Conservation (phyloP, 805 yeast species). For the Barnettozyma salicaria region DNA sequence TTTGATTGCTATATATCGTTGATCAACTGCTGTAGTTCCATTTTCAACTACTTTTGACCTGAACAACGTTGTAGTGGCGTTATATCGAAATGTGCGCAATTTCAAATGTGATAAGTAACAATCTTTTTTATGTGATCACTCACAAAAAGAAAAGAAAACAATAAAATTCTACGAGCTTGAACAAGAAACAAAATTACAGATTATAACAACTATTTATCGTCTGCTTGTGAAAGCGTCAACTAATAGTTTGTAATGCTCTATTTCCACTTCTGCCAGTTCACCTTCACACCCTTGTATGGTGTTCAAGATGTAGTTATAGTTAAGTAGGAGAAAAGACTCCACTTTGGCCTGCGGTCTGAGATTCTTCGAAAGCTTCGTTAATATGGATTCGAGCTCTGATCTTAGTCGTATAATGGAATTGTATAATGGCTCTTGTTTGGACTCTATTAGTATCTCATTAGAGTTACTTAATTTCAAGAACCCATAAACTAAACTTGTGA, state of each 20-base stretch:
- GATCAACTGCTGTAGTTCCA: too few relatives aligned
- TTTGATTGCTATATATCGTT: too few relatives aligned
- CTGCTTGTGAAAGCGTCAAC: slow-evolving; percentile 41
- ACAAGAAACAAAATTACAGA: too few relatives aligned
- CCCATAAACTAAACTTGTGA: slow-evolving; percentile 67
- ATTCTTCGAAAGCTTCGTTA: slow-evolving; percentile 61
- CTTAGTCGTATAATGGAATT: slow-evolving; percentile 63
- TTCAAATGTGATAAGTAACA: too few relatives aligned
- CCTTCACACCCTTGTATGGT: slow-evolving; percentile 35
- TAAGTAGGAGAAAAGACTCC: slow-evolving; percentile 67
- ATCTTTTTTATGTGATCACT: too few relatives aligned
- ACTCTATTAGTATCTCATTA: slow-evolving; percentile 26
- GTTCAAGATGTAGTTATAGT: slow-evolving; percentile 29
- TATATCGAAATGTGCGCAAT: too few relatives aligned
- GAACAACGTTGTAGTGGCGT: too few relatives aligned
- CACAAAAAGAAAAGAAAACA: too few relatives aligned
- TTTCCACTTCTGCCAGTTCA: slow-evolving; percentile 35
- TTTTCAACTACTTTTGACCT: too few relatives aligned
- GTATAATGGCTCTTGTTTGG: slow-evolving; percentile 61
- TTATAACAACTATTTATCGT: too few relatives aligned
- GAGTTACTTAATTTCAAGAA: slow-evolving; percentile 49
- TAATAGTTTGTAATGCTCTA: slow-evolving; percentile 39
- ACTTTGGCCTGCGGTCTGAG: slow-evolving; percentile 35
- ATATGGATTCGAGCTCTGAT: slow-evolving; percentile 70
- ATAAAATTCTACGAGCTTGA: too few relatives aligned